A percentile compares a stretch with the other conserved stretches of the same genome.
These are phyloP conservation scores for Nematocida sp. DNA, from an alignment of 371 early-diverging fungal genomes.

Conservation along the genomic window DNA sequence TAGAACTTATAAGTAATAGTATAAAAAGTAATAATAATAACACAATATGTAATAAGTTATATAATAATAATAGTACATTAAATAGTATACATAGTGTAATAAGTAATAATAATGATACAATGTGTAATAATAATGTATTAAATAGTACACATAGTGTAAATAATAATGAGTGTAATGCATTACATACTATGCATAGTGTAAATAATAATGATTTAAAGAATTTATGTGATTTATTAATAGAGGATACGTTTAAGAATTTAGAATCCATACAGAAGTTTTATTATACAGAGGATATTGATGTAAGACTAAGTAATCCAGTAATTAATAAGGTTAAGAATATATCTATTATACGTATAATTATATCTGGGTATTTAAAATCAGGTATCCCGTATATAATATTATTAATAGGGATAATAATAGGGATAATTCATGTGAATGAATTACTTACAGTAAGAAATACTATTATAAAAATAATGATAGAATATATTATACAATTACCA, in stretches of 20 bases:
- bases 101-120: too few species aligned
- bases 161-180: too few species aligned
- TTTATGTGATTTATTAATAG: not conserved
- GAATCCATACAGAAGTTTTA: constrained; percentile 20
- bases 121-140: too few species aligned
- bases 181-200: too few species aligned
- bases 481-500: not conserved
- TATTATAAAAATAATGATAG: not conserved
- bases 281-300: not conserved
- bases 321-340: not conserved
- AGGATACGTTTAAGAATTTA: not conserved
- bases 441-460: not conserved
- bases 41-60: too few species aligned
- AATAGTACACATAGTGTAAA: too few species aligned
- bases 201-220: not conserved
- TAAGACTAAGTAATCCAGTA: not conserved
- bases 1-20: not conserved
- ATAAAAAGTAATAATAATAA: too few species aligned
- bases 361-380: not conserved
- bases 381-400: not conserved
- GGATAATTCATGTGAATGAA: not conserved
- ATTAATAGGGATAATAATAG: not conserved
- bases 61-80: too few species aligned
- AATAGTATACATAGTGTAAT: too few species aligned
- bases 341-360: not conserved